phyloP scores from a whole-genome alignment of 352 stramenopile genomes.

The Globisporangium megalacanthum region DNA sequence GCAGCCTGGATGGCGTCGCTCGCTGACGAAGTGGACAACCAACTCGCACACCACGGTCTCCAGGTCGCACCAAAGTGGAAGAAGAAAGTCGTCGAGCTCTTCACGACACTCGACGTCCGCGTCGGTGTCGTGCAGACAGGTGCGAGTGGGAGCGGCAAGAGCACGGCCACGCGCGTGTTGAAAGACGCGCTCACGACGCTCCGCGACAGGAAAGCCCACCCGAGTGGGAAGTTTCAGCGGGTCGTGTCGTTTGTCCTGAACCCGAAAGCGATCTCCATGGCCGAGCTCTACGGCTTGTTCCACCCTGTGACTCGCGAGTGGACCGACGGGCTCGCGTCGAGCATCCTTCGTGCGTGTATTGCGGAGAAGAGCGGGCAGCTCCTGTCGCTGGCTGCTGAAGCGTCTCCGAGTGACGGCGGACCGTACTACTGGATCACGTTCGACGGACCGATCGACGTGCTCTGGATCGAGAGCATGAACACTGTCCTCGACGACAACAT shows the following conservation, averaged over 20 bases:
- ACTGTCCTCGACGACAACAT: constrained; percentile 90
- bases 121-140: constrained; percentile 84
- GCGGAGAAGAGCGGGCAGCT: constrained; percentile 59
- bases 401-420: constrained; percentile 16
- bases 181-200: constrained; percentile 44
- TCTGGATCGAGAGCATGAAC: constrained; percentile 88
- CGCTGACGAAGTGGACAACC: constrained; percentile 69
- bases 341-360: constrained; percentile 67
- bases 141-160: constrained; percentile 70
- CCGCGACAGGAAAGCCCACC: constrained; percentile 35
- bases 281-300: constrained; percentile 84
- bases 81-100: constrained; percentile 88
- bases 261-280: constrained; percentile 75
- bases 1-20: constrained; percentile 44
- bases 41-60: constrained; percentile 55
- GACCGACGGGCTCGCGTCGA: constrained; percentile 76
- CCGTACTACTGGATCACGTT: constrained; percentile 83
- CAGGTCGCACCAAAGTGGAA: constrained; percentile 70
- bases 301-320: constrained; percentile 79
- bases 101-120: constrained; percentile 90
- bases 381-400: constrained; percentile 16
- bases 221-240: constrained; percentile 48
- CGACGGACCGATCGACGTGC: constrained; percentile 72
- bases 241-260: constrained; percentile 65
- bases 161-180: constrained; percentile 35